Percentiles rank a stretch among this genome's conserved stretches.
Evolutionary conservation across 208 protist species (phyloP).

Genomic region (Angomonas ambiguus): DNA sequence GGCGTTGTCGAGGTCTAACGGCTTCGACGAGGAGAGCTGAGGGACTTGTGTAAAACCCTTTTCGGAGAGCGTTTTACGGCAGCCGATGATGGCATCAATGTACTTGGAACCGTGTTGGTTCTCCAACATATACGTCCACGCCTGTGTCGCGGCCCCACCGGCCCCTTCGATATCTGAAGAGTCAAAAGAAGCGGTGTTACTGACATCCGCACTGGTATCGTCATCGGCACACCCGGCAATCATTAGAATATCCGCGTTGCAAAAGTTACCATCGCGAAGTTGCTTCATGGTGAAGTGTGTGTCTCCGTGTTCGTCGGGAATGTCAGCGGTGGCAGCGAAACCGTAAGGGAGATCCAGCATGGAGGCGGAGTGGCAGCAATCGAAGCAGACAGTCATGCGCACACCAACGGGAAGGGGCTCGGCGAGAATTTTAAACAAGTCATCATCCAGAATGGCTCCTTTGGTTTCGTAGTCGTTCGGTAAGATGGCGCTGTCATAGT

Average conservation of each 20-base stretch:
- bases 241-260: conserved; percentile 80
- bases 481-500: conserved; percentile 77
- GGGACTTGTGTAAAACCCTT: conserved; percentile 84
- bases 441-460: conserved; percentile 86
- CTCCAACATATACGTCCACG: conserved; percentile 56
- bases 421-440: conserved; percentile 78
- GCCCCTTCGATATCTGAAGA: conserved; percentile 22
- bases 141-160: conserved; percentile 79
- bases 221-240: conserved; percentile 84
- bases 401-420: conserved; percentile 61
- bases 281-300: conserved; percentile 45
- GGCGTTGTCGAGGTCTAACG: conserved; percentile 80
- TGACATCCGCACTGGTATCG: conserved; percentile 73
- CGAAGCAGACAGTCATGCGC: conserved; percentile 89
- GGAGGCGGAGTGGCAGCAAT: conserved; percentile 92
- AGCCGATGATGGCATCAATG: conserved; percentile 39
- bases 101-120: conserved; percentile 37
- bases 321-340: conserved; percentile 36
- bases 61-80: conserved; percentile 57
- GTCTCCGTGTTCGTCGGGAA: conserved; percentile 6
- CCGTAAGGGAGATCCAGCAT: conserved; percentile 87
- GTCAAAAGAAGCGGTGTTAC: conserved; percentile 15
- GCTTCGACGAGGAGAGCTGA: conserved; percentile 88
- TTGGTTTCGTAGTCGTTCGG: conserved; percentile 64
- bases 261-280: conserved; percentile 67